A percentile compares a stretch with the other conserved stretches of the same genome.
phyloP scores from a whole-genome alignment of 768 basidiomycete genomes.

The Boletus reticuloceps region DNA sequence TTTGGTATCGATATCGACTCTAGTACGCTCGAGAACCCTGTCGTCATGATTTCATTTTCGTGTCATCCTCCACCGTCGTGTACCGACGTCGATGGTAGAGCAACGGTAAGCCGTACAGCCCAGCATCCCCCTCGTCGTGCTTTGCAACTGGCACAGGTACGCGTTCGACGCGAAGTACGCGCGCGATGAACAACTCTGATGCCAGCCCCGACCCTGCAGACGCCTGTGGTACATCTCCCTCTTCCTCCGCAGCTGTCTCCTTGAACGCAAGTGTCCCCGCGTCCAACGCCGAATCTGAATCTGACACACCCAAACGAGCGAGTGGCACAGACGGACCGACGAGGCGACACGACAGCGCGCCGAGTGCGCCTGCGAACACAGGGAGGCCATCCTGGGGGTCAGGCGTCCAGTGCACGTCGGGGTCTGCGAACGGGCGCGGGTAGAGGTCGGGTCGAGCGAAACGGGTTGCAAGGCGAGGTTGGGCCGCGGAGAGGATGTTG shows the following conservation, averaged over 20 bases:
- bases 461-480: conserved; percentile 56
- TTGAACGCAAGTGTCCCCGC: background rate
- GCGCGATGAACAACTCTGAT: conserved; percentile 80
- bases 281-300: conserved; percentile 20
- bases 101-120: conserved; percentile 46
- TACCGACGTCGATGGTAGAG: conserved; percentile 64
- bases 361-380: conserved; percentile 57
- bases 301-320: conserved; percentile 43
- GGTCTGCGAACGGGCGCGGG: conserved; percentile 53
- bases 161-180: conserved; percentile 64
- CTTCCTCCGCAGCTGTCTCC: background rate
- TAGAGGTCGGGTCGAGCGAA: conserved; percentile 76
- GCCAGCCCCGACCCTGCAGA: conserved; percentile 35
- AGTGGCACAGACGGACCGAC: conserved; percentile 61
- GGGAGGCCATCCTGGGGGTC: conserved; percentile 55
- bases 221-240: conserved; percentile 9
- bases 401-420: conserved; percentile 33
- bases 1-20: too few relatives aligned
- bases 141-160: conserved; percentile 18
- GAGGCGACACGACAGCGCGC: conserved; percentile 70
- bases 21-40: too few relatives aligned
- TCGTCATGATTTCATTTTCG: too few relatives aligned
- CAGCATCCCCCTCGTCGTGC: conserved; percentile 10
- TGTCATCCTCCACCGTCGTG: conserved; percentile 41
- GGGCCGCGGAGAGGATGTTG: conserved; percentile 70